These are phyloP conservation scores for Catharanthus roseus DNA, from an alignment of 257 asterid genomes.

Conservation along the genomic window DNA sequence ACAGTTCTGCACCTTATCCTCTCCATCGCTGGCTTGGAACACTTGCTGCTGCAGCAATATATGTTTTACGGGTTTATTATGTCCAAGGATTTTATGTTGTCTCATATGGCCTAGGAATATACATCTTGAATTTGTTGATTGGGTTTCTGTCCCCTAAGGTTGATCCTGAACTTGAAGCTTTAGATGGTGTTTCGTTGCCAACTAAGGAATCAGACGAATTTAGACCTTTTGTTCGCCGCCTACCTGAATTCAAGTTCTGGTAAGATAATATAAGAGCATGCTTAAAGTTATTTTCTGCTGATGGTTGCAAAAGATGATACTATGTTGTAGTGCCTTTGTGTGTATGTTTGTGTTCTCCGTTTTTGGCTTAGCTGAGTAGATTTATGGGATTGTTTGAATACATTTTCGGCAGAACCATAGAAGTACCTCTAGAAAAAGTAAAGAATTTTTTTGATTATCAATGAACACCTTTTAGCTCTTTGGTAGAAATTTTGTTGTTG, in stretches of 20 bases:
- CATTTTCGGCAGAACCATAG: neutral
- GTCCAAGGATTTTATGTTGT: conserved; percentile 47
- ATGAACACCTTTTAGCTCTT: neutral
- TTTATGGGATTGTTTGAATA: neutral
- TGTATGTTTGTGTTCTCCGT: neutral
- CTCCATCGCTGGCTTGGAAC: conserved; percentile 55
- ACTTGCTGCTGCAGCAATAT: conserved; percentile 44
- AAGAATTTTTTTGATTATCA: neutral
- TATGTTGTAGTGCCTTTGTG: neutral
- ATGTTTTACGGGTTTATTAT: conserved; percentile 44
- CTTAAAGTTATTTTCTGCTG: neutral
- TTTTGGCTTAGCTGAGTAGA: neutral
- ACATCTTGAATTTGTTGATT: conserved; percentile 56
- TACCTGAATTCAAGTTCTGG: conserved; percentile 66
- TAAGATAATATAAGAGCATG: conserved; percentile 20
- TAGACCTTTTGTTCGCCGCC: conserved; percentile 53
- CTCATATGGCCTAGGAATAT: conserved; percentile 13
- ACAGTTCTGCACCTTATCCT: conserved; percentile 47
- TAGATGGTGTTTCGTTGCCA: conserved; percentile 51
- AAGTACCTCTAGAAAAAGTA: neutral
- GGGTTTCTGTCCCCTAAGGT: conserved; percentile 61
- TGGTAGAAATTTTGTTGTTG: neutral
- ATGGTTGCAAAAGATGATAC: neutral
- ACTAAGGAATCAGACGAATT: conserved; percentile 41
- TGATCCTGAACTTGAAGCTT: conserved; percentile 53